Base-by-base conservation (phyloP, 2,329 filamentous ascomycete genomes). In the Diaporthe velutina region DNA sequence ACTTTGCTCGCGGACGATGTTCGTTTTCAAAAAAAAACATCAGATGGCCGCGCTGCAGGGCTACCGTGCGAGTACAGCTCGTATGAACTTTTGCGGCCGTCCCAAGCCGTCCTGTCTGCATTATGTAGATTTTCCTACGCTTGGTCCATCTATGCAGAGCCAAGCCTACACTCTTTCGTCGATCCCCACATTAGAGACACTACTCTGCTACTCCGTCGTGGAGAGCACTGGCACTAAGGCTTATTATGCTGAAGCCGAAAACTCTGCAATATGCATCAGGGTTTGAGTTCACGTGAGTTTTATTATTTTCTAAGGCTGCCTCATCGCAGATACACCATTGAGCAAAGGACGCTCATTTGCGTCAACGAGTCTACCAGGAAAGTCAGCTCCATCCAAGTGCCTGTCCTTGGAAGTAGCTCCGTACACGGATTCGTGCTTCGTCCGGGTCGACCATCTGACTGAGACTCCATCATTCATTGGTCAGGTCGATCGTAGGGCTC, bases 401-500 rank as follows among this genome's bases (percentile, higher is more conserved):
- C 35, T 40, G n/a, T 28, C n/a, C 22, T 33, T 22, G n/a, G 12
- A 40, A 28, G 30, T 22, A 33, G 28, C 12, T 28, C 22, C 25
- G 22, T 40, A 40, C 64, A 40, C 45, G 19, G 71, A 10, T 9
- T 55, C 9, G 9, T 35, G 4, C 2, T 25, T 38, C 42, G 54
- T n/a, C 13, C 33, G n/a, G 10, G 22, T 22, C 22, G 38, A 57
- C 38, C 19, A 15, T 25, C 40, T 42, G n/a, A 30, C n/a, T 22
- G 8, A 38, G 4, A 50, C 35, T 10, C 25, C 7, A 25, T 42
- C 17, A 38, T 35, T 28, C 68, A 64, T 28, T 75, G 30, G 72
- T 76, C 67, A 74, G 71, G 28, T 72, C 68, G n/a, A 74, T 76
- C n/a, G 60, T 61, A 19, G 45, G 68, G 33, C 54, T 50, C 15